These are phyloP conservation scores for Symbiodinium natans DNA, from an alignment of 73 alveolate species.

Conservation along the genomic window DNA sequence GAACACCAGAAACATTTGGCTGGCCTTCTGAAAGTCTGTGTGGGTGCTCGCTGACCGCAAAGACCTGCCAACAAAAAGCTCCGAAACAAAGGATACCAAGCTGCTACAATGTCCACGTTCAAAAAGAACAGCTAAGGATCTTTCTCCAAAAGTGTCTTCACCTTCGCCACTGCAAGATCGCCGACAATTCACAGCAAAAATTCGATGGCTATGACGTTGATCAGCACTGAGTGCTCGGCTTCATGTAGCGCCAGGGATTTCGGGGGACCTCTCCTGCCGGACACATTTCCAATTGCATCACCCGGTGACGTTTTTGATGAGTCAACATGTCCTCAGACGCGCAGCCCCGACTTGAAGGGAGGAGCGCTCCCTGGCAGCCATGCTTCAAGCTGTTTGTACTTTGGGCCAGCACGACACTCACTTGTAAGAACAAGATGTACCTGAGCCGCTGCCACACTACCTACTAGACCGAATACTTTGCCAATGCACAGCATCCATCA, in stretches of 20 bases:
- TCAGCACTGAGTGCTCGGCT: neutral
- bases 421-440: too few species aligned
- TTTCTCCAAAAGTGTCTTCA: slow-evolving; percentile 29
- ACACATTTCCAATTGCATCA: neutral
- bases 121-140: neutral
- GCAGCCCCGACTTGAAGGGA: neutral
- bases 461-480: too few species aligned
- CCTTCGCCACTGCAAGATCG: neutral
- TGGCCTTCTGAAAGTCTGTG: slow-evolving; percentile 69
- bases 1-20: neutral
- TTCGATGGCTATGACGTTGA: neutral
- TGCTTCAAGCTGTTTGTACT: too few species aligned
- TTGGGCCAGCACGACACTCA: too few species aligned
- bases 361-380: neutral
- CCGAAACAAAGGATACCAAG: too few species aligned
- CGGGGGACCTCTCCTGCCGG: neutral
- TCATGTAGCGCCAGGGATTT: neutral
- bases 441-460: too few species aligned
- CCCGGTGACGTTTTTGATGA: neutral
- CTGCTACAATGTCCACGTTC: neutral
- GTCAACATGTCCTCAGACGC: neutral
- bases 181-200: neutral
- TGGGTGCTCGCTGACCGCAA: slow-evolving; percentile 69
- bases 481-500: too few species aligned
- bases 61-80: slow-evolving; percentile 15